Base-by-base conservation (phyloP, 208 protist genomes). In the Acanthamoeba triangularis region DNA sequence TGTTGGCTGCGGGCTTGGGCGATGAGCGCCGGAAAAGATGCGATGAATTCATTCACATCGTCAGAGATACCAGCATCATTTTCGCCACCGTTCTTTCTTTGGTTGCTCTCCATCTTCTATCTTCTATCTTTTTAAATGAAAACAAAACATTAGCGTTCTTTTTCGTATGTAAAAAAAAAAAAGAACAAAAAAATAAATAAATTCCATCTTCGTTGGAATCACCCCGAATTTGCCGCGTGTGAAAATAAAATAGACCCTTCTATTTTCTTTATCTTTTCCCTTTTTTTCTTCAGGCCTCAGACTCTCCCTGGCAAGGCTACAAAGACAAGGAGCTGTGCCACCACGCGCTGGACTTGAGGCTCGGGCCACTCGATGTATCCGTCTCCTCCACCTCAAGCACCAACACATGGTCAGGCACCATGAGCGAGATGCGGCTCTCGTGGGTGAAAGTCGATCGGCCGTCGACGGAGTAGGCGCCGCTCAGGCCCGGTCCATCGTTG, bases 401-500 rank as follows among this genome's bases (percentile, higher is more conserved):
- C 8, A 76, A 37, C 3, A 76, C 67, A 28, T 76, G 67, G 37
- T 76, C 67, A 33, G 67, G 67, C 67, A 76, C 67, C 13, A 37
- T 7, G 8, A 76, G 67, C 16, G 67, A 76, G 67, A 76, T 76
- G 67, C 30, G 7, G 2, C 18, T 37, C 28, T 3, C 67, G 8
- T 11, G 2, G 35, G 28, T 76, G 67, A 28, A 76, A 8, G 67
- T 76, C 30, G 67, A 76, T 1, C 18, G 13, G 28, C 28, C 67
- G 14, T 80, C 35, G 72, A 35, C 23, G 35, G 16, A 25, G 72
- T 80, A 80, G 72, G 2, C 16, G 3, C 13, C 18, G 72, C 72
- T 80, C 72, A 80, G 72, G 72, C 72, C 72, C 25, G 72, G 37
- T 1, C 72, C 72, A 23, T 80, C 72, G 72, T 80, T 80, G 8